Conservation (phyloP, 495 filamentous ascomycete species). For the Podospora appendiculata region DNA sequence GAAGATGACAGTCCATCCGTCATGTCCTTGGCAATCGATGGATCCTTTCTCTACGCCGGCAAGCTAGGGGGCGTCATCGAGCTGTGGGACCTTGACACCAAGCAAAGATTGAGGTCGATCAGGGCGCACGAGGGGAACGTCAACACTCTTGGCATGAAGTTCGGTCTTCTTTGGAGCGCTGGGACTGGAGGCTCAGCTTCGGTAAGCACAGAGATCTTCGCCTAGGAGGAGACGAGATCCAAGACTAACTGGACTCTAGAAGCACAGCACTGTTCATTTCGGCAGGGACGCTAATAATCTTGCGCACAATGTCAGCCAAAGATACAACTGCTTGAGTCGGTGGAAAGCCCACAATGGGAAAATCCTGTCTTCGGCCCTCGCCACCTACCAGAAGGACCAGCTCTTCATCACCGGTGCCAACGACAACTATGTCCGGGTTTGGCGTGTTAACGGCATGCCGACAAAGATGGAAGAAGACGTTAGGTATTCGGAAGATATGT, state of each 20-base stretch:
- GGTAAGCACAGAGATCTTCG: conserved; percentile 39
- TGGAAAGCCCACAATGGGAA: conserved; percentile 84
- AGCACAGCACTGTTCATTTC: conserved; percentile 51
- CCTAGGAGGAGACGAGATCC: neutral
- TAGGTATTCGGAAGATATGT: conserved; percentile 52
- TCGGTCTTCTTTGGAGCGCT: conserved; percentile 77
- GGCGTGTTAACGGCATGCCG: conserved; percentile 66
- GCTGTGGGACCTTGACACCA: conserved; percentile 94
- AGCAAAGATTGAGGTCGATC: conserved; percentile 78
- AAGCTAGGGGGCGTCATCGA: conserved; percentile 85
- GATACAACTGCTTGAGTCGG: conserved; percentile 72
- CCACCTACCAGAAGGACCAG: conserved; percentile 55
- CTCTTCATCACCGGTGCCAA: conserved; percentile 93
- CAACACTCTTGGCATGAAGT: conserved; percentile 74
- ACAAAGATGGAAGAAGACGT: conserved; percentile 22
- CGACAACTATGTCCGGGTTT: conserved; percentile 79
- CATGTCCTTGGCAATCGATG: conserved; percentile 74
- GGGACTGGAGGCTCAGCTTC: conserved; percentile 71
- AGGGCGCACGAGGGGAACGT: conserved; percentile 76
- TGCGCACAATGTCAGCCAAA: conserved; percentile 71
- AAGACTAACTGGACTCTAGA: conserved; percentile 26
- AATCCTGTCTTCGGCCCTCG: conserved; percentile 78
- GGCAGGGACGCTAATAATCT: conserved; percentile 36
- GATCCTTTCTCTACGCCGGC: conserved; percentile 84
- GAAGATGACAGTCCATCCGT: conserved; percentile 76